phyloP scores from a whole-genome alignment of 805 yeast genomes.

The Lipomyces mesembrius region DNA sequence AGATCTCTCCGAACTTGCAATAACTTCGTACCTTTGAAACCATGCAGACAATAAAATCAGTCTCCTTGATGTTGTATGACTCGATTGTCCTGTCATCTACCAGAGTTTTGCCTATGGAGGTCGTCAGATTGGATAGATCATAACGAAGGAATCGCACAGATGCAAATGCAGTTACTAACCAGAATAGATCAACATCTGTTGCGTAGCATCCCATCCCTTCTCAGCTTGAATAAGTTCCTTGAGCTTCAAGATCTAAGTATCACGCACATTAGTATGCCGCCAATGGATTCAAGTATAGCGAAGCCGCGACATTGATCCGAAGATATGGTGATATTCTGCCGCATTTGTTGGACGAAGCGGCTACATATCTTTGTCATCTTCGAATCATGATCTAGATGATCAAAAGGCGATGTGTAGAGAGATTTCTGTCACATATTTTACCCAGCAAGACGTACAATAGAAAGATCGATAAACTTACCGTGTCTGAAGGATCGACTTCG shows the following conservation, averaged over 20 bases:
- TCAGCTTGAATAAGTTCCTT: constrained; percentile 73
- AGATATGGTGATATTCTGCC: background rate
- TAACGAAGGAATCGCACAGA: background rate
- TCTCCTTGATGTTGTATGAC: constrained; percentile 72
- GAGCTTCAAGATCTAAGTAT: constrained; percentile 57
- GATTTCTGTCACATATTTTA: background rate
- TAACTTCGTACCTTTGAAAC: constrained; percentile 55
- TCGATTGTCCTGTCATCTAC: constrained; percentile 79
- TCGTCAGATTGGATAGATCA: background rate
- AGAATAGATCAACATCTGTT: constrained; percentile 88
- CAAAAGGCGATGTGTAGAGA: background rate
- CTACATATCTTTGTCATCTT: background rate
- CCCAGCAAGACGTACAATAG: background rate
- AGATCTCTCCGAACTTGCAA: background rate
- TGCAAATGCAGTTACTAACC: constrained; percentile 48
- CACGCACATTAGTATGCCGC: background rate
- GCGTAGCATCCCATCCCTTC: constrained; percentile 70
- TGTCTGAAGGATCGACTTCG: constrained; percentile 70
- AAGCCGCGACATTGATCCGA: background rate
- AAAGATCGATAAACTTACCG: constrained; percentile 53
- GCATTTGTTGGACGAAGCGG: background rate
- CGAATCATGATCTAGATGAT: background rate
- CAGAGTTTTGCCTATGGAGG: constrained; percentile 66
- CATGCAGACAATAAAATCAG: constrained; percentile 92
- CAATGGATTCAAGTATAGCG: background rate